Evolutionary conservation across 2,329 filamentous ascomycete species (phyloP), one percentile per base, ranked within the genome.

Genomic region (Fusarium nelsonii): DNA sequence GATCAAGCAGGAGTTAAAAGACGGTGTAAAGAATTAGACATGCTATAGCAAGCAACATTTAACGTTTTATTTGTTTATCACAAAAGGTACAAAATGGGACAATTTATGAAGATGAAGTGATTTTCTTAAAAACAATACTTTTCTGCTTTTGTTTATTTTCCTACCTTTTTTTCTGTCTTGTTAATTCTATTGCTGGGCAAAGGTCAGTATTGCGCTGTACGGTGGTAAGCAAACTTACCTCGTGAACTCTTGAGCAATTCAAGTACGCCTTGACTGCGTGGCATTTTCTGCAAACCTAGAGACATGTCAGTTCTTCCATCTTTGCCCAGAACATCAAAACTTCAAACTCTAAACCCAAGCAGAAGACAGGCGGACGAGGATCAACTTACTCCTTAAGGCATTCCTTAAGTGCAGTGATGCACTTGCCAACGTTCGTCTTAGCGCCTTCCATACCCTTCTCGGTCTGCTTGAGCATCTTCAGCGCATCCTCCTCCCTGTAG

Each of bases 1-100:
- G 73, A 88, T 91, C 68, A 91, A 91, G 80, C 79, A 80, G 46
- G 87, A 91, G 82, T 87, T 91, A 82, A 83, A 81, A 73, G 78
- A 82, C 59, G 65, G 69, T 82, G 71, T 75, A 75, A 71, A 62
- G 64, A 65, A 64, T 46, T 70, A 70, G 68, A 70, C 50, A 43
- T 57, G 67, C 46, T 52, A 62, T 70, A 62, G 55, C 68, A 67
- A 51, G 34, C 48, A 51, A 69, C 44, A 69, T 70, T 68, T 65
- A 44, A 65, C 44, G 51, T 68, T 71, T 70, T 68, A 49, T 70
- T 71, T 70, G 51, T 70, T 58, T 34, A 57, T 65, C 58, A 61
- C 23, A 46, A 55, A 34, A 44, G 61, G 46, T 46, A 53, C 32
- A 54, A 41, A 43, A 53, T 44, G 41, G 50, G 48, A 39, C 33